Base-by-base conservation (phyloP, 2,329 filamentous ascomycete genomes). In the Beauveria sp. region DNA sequence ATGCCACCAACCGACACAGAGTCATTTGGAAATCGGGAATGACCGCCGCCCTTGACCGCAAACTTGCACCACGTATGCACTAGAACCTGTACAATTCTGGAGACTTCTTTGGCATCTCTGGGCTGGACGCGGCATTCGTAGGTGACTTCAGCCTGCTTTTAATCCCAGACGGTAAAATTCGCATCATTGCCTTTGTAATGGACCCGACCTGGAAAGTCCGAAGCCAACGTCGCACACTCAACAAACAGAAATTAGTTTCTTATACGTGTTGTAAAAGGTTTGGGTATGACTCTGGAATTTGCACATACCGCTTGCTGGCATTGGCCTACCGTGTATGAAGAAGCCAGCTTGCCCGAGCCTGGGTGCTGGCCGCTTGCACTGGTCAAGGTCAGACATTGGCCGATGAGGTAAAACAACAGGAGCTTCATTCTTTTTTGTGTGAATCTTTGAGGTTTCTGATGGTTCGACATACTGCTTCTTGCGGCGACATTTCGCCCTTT, bases 1-100 rank as follows among this genome's bases (percentile, higher is more conserved):
- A 74, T 69, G 26, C 73, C 72, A n/a, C 66, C 66, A 1, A 67
- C 60, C 7, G 68, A 67, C 54, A 67, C 73, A 0, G 70, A 72
- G n/a, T 68, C 70, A 1, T 50, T 46, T 24, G 45, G 22, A 24
- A 40, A 24, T 1, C 60, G 51, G 2, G 52, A 47, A 47, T 58
- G 56, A 5, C 56, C 43, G 20, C 56, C 56, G 20, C 24, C 56
- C 26, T 49, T 47, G 18, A 58, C 45, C 14, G 55, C 55, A 47
- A 58, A 47, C 14, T 26, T 24, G 30, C 55, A 58, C 16, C 40
- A 18, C 26, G 45, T 22, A 5, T 22, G 26, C 12, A 52, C 50
- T 12, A 52, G 50, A 16, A 40, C 28, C 34, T 42, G 38, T 9
- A 56, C 22, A 42, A 30, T n/a, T 18, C 24, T 40, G 14, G 53